A percentile compares a stretch with the other conserved stretches of the same genome.
These are phyloP conservation scores for Gastrolobium villosum DNA, from an alignment of 306 rosid genomes.

Conservation along the genomic window DNA sequence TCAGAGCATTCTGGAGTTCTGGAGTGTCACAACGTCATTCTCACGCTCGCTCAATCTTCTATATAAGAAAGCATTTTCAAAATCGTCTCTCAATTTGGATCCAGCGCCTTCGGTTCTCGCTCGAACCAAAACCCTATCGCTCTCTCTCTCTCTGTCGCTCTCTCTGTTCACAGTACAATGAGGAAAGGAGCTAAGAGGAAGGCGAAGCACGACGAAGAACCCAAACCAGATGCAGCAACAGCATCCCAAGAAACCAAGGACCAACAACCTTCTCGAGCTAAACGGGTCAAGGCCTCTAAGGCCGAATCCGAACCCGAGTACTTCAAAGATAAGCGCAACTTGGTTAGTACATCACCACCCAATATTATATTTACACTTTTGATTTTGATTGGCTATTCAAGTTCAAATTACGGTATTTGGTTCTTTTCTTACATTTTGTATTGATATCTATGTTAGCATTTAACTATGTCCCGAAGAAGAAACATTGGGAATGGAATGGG, in stretches of 20 bases:
- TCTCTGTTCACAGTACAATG: slow-evolving; percentile 41
- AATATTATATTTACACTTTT: background rate
- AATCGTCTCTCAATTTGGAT: slow-evolving; percentile 52
- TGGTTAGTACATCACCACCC: slow-evolving; percentile 41
- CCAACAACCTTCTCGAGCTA: slow-evolving; percentile 54
- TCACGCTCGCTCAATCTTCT: too few species aligned
- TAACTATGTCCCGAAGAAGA: background rate
- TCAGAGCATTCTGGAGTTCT: too few species aligned
- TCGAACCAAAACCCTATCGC: slow-evolving; percentile 52
- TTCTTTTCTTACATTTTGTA: background rate
- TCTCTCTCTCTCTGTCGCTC: slow-evolving; percentile 28
- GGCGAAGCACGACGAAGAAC: slow-evolving; percentile 45
- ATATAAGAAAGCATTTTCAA: too few species aligned
- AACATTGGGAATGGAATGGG: background rate
- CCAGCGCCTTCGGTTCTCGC: slow-evolving; percentile 60
- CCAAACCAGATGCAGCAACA: slow-evolving; percentile 38
- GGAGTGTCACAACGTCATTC: too few species aligned
- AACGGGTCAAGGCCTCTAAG: slow-evolving; percentile 64
- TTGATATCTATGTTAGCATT: background rate
- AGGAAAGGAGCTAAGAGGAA: slow-evolving; percentile 70
- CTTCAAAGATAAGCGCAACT: slow-evolving; percentile 68
- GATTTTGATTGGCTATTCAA: background rate
- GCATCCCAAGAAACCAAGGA: slow-evolving; percentile 33
- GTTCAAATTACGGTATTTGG: background rate
- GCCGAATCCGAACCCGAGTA: slow-evolving; percentile 58